phyloP scores from a whole-genome alignment of 768 basidiomycete genomes.

The Mycena rebaudengoi region DNA sequence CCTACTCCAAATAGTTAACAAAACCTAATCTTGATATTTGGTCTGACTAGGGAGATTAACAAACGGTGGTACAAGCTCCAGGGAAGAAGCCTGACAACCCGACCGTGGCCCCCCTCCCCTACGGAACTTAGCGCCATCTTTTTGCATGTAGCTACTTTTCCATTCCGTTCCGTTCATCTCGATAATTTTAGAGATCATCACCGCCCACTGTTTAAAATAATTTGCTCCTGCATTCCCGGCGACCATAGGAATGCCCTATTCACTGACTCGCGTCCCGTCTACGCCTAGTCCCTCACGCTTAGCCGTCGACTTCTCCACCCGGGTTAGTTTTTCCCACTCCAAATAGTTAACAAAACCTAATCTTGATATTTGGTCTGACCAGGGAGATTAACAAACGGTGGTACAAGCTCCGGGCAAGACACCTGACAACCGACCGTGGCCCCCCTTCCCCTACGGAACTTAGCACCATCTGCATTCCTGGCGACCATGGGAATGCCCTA shows the following conservation, averaged over 20 bases:
- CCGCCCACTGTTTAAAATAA: not conserved
- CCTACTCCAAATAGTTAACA: not conserved
- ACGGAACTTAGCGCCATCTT: not conserved
- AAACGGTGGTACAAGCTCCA: not conserved
- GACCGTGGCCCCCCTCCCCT: not conserved
- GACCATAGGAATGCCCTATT: not conserved
- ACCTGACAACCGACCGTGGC: not conserved
- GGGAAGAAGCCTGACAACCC: not conserved
- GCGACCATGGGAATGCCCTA: too few species aligned
- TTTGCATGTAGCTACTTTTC: not conserved
- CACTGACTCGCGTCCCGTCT: not conserved
- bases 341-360: not conserved
- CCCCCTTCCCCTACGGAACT: not conserved
- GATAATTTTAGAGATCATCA: conserved; percentile 11
- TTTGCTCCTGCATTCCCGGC: not conserved
- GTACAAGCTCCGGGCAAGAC: not conserved
- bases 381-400: not conserved
- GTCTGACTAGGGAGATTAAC: not conserved
- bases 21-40: not conserved
- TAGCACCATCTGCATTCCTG: not conserved
- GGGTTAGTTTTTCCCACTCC: conserved; percentile 1
- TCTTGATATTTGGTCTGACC: not conserved
- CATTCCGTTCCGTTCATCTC: not conserved
- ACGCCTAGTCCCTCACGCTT: not conserved
- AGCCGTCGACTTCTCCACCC: not conserved